phyloP scores from a whole-genome alignment of 2,329 filamentous ascomycete species.

The Exophiala oligosperma region DNA sequence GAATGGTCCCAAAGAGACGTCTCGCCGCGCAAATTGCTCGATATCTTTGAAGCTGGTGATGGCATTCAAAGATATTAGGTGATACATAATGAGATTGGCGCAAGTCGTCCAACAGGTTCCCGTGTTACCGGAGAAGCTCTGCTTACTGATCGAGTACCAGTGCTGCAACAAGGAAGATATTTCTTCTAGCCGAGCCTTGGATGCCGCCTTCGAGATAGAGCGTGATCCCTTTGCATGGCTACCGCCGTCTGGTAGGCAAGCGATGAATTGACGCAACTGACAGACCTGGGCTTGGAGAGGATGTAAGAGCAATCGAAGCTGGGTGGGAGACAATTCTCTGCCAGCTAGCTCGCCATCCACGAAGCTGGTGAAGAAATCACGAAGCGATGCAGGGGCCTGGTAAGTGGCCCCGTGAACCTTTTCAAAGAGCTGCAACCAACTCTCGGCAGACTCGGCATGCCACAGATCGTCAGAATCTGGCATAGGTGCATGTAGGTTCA shows the following conservation, averaged over 20 bases:
- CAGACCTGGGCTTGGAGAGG: constrained; percentile 66
- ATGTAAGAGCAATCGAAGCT: constrained; percentile 67
- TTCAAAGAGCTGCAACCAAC: constrained; percentile 63
- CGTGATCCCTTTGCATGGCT: constrained; percentile 39
- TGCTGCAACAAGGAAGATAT: constrained; percentile 63
- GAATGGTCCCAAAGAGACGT: constrained; percentile 57
- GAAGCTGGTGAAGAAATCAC: constrained; percentile 67
- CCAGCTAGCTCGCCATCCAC: constrained; percentile 61
- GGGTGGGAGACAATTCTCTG: constrained; percentile 51
- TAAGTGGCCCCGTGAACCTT: constrained; percentile 57
- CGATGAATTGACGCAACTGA: constrained; percentile 65
- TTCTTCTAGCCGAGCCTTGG: constrained; percentile 62
- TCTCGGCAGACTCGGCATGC: constrained; percentile 57
- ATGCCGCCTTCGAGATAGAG: constrained; percentile 60
- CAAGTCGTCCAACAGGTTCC: constrained; percentile 58
- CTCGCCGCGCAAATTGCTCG: constrained; percentile 64
- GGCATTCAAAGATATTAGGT: constrained; percentile 68
- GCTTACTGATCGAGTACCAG: constrained; percentile 66
- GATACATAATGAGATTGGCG: constrained; percentile 68
- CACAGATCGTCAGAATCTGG: constrained; percentile 64
- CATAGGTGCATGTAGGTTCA: constrained; percentile 64
- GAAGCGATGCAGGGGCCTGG: constrained; percentile 48
- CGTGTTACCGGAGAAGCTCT: constrained; percentile 56
- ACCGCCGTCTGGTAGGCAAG: constrained; percentile 60
- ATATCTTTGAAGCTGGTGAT: constrained; percentile 68